Evolutionary conservation across 495 filamentous ascomycete species (phyloP), one percentile per base, ranked within the genome.

Genomic region (Annulohypoxylon moriforme): DNA sequence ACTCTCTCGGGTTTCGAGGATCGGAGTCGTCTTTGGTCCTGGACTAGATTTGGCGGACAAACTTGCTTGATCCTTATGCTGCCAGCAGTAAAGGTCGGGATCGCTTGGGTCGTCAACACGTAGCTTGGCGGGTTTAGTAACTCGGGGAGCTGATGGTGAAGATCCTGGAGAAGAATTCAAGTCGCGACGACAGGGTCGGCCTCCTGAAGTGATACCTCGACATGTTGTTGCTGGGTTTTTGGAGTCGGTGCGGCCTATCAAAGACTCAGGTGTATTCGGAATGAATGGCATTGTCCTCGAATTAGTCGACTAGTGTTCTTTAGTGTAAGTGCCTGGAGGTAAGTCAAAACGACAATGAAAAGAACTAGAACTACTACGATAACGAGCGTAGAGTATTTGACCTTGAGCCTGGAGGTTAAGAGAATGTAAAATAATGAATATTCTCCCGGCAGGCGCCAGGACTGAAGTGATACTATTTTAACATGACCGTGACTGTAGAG

Each of bases 41-140:
- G 83, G 80, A 38, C 76, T 84, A 27, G 84, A 83, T 9, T 70
- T 68, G 4, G 82, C 76, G 16, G 82, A 81, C 36, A 76, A 64
- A 50, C 70, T 79, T 20, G 93, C 93, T 78, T 99, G 96, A 66
- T 96, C 93, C 72, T 93, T 93, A 80, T 99, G 96, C 75, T 96
- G 92, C 91, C 93, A 96, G 85, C 96, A 99, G 77, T 93, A 99
- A 60, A 84, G 69, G 46, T 61, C 77, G 56, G 83, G 81, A 68
- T 84, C 75, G 53, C 74, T 72, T 18, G 79, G 81, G 60, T 84
- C 81, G 61, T 82, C 77, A 31, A 87, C 89, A 29, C 85, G 85
- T 9, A 85, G 79, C 20, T 81, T 79, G 29, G 72, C 53, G 34
- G 57, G n/a, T 82, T 82, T 63, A 71, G 73, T 14, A 81, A 76